These are phyloP conservation scores for Solanum gracilifrons DNA, from an alignment of 257 asterid genomes.

Conservation along the genomic window DNA sequence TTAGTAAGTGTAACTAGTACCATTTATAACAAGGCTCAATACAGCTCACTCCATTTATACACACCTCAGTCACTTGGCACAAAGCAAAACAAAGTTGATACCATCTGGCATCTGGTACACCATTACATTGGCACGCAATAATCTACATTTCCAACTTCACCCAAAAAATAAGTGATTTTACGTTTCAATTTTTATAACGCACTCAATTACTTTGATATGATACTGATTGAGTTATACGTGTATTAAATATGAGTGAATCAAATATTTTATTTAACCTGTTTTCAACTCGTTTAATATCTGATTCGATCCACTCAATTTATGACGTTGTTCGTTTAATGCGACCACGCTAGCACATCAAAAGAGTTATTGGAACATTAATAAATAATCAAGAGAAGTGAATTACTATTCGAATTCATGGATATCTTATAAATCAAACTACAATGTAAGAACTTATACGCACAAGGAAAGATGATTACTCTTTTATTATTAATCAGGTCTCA, in stretches of 20 bases:
- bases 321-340: background rate
- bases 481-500: background rate
- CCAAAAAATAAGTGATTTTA: no score
- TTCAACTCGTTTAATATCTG: background rate
- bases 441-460: background rate
- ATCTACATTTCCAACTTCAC: background rate
- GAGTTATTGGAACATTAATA: background rate
- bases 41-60: constrained; percentile 33
- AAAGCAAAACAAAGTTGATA: background rate
- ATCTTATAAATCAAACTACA: background rate
- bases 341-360: background rate
- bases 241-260: background rate
- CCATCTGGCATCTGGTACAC: background rate
- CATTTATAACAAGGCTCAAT: constrained; percentile 8
- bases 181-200: no score
- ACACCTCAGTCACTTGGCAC: constrained; percentile 1
- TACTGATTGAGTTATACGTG: background rate
- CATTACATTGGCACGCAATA: constrained; percentile 1
- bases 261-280: background rate
- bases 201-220: no score
- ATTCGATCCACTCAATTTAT: background rate
- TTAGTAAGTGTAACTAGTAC: background rate
- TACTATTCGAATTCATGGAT: background rate
- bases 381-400: background rate
- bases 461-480: background rate